Evolutionary conservation across 768 basidiomycete genomes (phyloP), one percentile per base, ranked within the genome.

Genomic region (Leccinum incarnatum): DNA sequence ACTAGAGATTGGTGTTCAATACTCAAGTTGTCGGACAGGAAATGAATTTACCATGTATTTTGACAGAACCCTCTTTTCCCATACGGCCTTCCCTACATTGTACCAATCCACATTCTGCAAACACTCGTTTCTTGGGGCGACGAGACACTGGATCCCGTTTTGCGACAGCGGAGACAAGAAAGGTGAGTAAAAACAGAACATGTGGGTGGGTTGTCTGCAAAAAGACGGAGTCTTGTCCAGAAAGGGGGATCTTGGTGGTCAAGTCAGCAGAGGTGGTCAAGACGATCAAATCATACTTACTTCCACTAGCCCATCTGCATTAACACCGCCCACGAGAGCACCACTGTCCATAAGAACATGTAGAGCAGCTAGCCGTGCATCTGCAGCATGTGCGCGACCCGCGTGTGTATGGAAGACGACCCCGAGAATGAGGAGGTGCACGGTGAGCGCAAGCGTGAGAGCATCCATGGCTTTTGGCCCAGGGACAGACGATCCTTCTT

Each of bases 131-230:
- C 74, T 87, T 89, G 4, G 91, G 90, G 54, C 83, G 86, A 25
- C 88, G 78, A 42, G 89, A 91, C 0, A 87, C 82, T 0, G 86
- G 81, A 65, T 93, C 89, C 14, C 88, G 82, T 64, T 90, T 89
- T 0, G 87, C 81, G 1, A 82, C 75, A 5, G 81, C 80, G 62
- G 84, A 87, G 42, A 90, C 74, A 5, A 91, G 80, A 68, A 87
- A 91, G 0, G 83, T 85, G 5, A 91, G 76, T 12, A 82, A 69
- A 61, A 84, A 86, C 0, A 91, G 64, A 2, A 87, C 71, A 5
- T 85, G 81, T 0, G 90, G 89, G 63, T 90, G 88, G 7, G 89
- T 90, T 3, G 80, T 78, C 45, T 83, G 83, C 5, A 91, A 65
- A 48, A 75, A 70, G 0, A 91, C 72, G 3, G 85, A 77, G 14